A percentile compares a stretch with the other conserved stretches of the same genome.
Evolutionary conservation across 2,329 filamentous ascomycete species (phyloP).

Genomic region (Tolypocladium amazonense): DNA sequence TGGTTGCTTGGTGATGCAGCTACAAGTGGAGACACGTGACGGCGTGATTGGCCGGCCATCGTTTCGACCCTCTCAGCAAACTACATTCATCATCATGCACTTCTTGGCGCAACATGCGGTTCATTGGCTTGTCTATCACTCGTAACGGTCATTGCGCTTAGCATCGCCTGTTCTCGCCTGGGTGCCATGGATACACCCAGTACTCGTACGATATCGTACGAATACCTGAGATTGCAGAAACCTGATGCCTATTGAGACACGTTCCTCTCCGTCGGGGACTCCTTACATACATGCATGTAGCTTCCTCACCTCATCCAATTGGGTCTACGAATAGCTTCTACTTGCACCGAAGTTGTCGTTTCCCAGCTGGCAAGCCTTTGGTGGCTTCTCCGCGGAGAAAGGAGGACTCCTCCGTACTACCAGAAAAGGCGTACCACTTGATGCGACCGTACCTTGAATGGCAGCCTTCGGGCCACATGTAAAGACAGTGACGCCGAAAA

Average conservation of each 20-base stretch:
- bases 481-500: background rate
- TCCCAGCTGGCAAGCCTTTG: background rate
- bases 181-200: background rate
- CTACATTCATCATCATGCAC: background rate
- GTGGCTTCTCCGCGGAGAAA: background rate
- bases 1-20: background rate
- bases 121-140: background rate
- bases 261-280: background rate
- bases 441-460: too few species aligned
- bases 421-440: background rate
- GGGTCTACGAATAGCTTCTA: background rate
- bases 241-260: background rate
- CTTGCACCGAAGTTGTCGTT: background rate
- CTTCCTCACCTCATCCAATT: background rate
- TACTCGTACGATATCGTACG: background rate
- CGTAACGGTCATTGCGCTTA: background rate
- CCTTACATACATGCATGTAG: too few species aligned
- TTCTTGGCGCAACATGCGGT: background rate
- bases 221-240: background rate
- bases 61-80: background rate
- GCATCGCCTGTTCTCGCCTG: background rate
- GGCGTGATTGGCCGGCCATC: background rate
- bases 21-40: constrained; percentile 4
- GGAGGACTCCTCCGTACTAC: background rate
- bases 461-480: background rate